phyloP scores from a whole-genome alignment of 2,329 filamentous ascomycete species.

The Tolypocladium capitatum region DNA sequence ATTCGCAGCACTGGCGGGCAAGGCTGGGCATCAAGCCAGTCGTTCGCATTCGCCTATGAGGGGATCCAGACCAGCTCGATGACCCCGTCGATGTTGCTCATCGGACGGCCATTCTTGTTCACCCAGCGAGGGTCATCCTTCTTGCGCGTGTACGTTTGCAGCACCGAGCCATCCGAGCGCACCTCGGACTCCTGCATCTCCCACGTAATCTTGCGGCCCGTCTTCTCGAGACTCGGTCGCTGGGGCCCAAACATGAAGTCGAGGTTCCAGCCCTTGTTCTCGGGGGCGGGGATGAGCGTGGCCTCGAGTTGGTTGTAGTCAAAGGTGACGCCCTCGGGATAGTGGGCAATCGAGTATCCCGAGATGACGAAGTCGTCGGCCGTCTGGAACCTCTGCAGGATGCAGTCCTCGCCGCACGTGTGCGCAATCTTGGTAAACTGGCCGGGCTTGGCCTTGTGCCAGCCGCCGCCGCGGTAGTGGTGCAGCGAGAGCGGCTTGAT shows the following conservation, averaged over 20 bases:
- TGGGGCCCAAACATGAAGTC: constrained; percentile 39
- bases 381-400: constrained; percentile 44
- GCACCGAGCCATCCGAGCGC: constrained; percentile 34
- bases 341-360: constrained; percentile 46
- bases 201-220: constrained; percentile 38
- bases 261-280: constrained; percentile 34
- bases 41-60: constrained; percentile 1
- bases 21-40: not conserved
- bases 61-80: constrained; percentile 45
- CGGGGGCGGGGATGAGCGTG: constrained; percentile 36
- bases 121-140: constrained; percentile 41
- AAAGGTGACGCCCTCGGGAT: constrained; percentile 36
- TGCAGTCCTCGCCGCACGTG: constrained; percentile 47
- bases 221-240: constrained; percentile 31
- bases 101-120: constrained; percentile 27
- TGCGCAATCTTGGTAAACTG: constrained; percentile 44
- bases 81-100: constrained; percentile 40
- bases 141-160: constrained; percentile 40
- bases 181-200: constrained; percentile 37
- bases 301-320: constrained; percentile 37
- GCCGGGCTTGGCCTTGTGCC: constrained; percentile 40
- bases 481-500: constrained; percentile 48
- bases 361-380: constrained; percentile 40
- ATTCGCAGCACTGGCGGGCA: not conserved
- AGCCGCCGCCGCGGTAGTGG: constrained; percentile 49